Conservation (phyloP, 2,329 filamentous ascomycete species). For the Dactylellina drechsleri region DNA sequence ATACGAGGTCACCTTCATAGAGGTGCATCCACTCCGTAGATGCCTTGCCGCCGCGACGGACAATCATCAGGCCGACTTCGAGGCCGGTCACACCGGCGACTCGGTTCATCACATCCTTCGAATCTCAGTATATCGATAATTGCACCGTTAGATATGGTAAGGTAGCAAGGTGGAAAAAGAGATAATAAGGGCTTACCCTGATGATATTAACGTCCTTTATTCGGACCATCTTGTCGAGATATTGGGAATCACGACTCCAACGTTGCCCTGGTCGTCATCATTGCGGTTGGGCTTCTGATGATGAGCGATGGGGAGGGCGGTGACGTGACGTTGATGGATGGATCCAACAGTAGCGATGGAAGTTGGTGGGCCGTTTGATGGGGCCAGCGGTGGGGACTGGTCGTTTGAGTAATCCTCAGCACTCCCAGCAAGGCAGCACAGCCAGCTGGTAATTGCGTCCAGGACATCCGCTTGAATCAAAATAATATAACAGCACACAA, state of each 20-base stretch:
- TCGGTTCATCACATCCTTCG: conserved; percentile 39
- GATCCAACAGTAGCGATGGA: no score
- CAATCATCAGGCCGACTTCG: conserved; percentile 16
- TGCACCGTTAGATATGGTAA: background rate
- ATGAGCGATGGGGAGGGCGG: no score
- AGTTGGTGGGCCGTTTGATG: no score
- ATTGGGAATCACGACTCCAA: conserved; percentile 35
- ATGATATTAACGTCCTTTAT: conserved; percentile 19
- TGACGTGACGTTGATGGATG: no score
- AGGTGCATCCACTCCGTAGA: conserved; percentile 9
- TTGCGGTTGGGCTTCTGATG: no score
- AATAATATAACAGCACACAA: no score
- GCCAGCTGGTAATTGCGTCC: no score
- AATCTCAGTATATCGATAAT: background rate
- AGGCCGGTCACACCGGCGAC: conserved; percentile 19
- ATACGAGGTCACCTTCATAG: conserved; percentile 33
- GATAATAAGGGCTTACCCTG: background rate
- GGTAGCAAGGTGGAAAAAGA: background rate
- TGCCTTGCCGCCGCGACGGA: conserved; percentile 17
- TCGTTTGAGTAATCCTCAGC: no score
- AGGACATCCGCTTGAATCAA: no score
- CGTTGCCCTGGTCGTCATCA: conserved; percentile 8
- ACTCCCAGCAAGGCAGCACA: no score
- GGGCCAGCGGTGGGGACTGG: no score
- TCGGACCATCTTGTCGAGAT: conserved; percentile 19